Percentiles rank a stretch among this genome's conserved stretches.
These are phyloP conservation scores for Penicillium cosmopolitanum DNA, from an alignment of 495 filamentous ascomycete species.

Conservation along the genomic window DNA sequence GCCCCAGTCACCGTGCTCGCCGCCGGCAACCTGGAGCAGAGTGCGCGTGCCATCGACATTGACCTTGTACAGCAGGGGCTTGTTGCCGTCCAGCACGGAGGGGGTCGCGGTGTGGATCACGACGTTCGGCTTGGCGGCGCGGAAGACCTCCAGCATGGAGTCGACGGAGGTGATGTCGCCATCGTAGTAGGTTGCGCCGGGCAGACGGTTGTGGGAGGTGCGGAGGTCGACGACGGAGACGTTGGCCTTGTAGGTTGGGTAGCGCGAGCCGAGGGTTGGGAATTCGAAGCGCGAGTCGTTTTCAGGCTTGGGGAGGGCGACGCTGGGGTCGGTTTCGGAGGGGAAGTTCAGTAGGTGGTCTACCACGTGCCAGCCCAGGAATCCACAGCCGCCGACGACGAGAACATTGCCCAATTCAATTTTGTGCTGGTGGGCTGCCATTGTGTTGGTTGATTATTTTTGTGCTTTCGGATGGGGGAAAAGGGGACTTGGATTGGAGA, in stretches of 20 bases:
- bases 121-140: conserved; percentile 74
- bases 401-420: conserved; percentile 53
- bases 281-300: conserved; percentile 46
- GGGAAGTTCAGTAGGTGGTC: conserved; percentile 58
- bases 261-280: conserved; percentile 43
- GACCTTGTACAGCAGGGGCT: conserved; percentile 63
- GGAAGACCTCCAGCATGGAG: conserved; percentile 67
- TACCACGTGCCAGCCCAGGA: conserved; percentile 63
- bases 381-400: conserved; percentile 62
- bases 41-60: conserved; percentile 89
- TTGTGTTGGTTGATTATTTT: conserved; percentile 17
- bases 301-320: conserved; percentile 42
- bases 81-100: conserved; percentile 53
- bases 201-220: conserved; percentile 73
- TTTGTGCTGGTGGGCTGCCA: conserved; percentile 41
- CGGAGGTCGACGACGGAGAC: conserved; percentile 87
- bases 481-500: background rate
- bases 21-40: conserved; percentile 74
- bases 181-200: conserved; percentile 76
- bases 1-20: conserved; percentile 57
- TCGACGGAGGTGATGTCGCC: conserved; percentile 82
- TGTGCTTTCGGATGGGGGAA: conserved; percentile 6
- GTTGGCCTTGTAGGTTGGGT: conserved; percentile 50
- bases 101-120: conserved; percentile 96
- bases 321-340: conserved; percentile 50